Conservation (phyloP, 2,329 filamentous ascomycete genomes). For the Diaporthe citrichinensis region DNA sequence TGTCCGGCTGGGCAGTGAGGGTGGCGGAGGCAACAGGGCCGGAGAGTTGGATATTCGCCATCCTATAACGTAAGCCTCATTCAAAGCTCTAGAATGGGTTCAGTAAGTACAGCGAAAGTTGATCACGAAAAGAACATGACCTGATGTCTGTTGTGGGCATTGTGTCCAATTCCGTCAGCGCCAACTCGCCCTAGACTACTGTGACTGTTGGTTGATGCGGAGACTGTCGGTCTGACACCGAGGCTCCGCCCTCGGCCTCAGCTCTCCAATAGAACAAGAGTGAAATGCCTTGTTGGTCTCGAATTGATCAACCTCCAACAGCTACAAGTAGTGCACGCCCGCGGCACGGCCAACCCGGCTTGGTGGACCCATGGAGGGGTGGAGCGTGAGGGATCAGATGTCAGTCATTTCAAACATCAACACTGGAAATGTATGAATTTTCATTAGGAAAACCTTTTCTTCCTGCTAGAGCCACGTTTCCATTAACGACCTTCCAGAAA, state of each 20-base stretch:
- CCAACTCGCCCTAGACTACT: neutral
- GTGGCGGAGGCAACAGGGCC: neutral
- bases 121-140: accelerated
- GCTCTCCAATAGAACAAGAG: neutral
- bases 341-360: neutral
- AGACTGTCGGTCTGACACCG: neutral
- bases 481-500: too few species aligned
- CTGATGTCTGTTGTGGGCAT: neutral
- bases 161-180: neutral
- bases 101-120: too few species aligned
- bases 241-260: too few species aligned
- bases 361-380: neutral
- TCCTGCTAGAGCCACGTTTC: too few species aligned
- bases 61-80: too few species aligned
- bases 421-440: neutral
- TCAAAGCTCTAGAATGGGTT: too few species aligned
- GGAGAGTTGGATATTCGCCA: neutral
- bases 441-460: neutral
- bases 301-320: too few species aligned
- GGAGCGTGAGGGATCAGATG: neutral
- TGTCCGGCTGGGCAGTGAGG: neutral
- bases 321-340: neutral
- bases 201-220: neutral
- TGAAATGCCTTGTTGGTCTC: too few species aligned
- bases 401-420: neutral